Conservation (phyloP, 129 eudicot genomes). For the Dittrichia graveolens region DNA sequence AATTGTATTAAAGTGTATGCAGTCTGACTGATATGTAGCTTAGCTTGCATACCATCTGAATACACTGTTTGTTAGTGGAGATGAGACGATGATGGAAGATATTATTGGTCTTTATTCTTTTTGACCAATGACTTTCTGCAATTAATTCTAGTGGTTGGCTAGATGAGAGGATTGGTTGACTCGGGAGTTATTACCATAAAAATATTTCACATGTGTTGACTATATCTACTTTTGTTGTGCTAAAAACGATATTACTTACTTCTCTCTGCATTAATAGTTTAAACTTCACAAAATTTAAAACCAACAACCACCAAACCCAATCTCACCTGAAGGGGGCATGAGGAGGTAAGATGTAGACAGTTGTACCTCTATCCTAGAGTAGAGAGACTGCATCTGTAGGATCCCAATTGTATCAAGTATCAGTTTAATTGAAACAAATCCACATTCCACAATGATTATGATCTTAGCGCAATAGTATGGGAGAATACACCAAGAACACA, state of each 20-base stretch:
- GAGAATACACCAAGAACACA: too few species aligned
- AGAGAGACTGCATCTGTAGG: too few species aligned
- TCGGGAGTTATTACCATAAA: conserved; percentile 21
- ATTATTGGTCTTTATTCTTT: conserved; percentile 22
- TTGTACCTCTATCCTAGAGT: too few species aligned
- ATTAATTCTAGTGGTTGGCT: conserved; percentile 36
- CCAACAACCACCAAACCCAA: too few species aligned
- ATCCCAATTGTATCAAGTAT: too few species aligned
- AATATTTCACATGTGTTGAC: background rate
- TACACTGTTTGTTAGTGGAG: conserved; percentile 13
- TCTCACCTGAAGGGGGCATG: too few species aligned
- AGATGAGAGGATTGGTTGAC: conserved; percentile 21
- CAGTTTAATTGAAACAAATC: too few species aligned
- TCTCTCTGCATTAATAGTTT: background rate
- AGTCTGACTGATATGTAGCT: conserved; percentile 27
- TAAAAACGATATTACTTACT: background rate
- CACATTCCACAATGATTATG: too few species aligned
- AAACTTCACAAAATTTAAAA: too few species aligned
- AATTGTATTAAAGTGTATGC: conserved; percentile 10
- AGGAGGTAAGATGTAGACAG: too few species aligned
- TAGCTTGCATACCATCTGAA: conserved; percentile 18
- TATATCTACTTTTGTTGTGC: background rate
- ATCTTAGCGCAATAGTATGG: too few species aligned
- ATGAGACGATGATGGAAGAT: conserved; percentile 22
- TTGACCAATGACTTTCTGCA: conserved; percentile 35